These are phyloP conservation scores for Paraphoma chrysanthemicola DNA, from an alignment of 2,329 filamentous ascomycete species.

Conservation along the genomic window DNA sequence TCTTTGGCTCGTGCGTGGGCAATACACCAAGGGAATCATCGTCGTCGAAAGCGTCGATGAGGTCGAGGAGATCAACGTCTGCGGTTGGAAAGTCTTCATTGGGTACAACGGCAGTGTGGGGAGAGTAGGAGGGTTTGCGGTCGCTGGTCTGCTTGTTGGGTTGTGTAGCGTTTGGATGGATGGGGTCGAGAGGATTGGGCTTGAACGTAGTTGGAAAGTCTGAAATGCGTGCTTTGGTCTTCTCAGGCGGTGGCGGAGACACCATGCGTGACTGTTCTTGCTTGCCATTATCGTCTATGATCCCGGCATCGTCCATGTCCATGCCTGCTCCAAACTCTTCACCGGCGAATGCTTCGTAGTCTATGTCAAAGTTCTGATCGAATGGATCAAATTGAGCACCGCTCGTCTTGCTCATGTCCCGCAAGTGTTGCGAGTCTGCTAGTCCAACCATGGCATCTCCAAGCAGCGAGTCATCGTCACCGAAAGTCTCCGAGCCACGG, in stretches of 20 bases:
- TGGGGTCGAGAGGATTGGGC: too few relatives aligned
- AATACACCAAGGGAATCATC: background rate
- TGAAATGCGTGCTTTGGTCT: too few relatives aligned
- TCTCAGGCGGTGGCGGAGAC: too few relatives aligned
- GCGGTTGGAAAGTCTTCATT: background rate
- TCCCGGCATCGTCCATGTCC: background rate
- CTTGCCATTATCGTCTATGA: too few relatives aligned
- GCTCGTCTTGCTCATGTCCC: background rate
- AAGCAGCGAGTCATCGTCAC: constrained; percentile 39
- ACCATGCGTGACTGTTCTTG: too few relatives aligned
- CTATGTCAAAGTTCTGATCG: background rate
- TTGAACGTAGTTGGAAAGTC: too few relatives aligned
- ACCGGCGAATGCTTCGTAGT: background rate
- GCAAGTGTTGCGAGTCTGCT: constrained; percentile 38
- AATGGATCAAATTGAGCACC: background rate
- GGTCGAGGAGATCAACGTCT: background rate
- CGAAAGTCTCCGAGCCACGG: constrained; percentile 29
- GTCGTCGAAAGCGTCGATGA: background rate
- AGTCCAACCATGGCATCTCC: constrained; percentile 41
- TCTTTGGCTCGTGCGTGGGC: background rate
- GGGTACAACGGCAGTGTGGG: background rate
- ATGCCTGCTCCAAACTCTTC: background rate
- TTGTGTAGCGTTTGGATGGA: background rate
- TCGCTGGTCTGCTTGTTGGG: background rate
- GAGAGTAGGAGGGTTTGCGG: background rate